A percentile compares a stretch with the other conserved stretches of the same genome.
phyloP scores from a whole-genome alignment of 164 flowering plant genomes.

The Tetracentron sinense region DNA sequence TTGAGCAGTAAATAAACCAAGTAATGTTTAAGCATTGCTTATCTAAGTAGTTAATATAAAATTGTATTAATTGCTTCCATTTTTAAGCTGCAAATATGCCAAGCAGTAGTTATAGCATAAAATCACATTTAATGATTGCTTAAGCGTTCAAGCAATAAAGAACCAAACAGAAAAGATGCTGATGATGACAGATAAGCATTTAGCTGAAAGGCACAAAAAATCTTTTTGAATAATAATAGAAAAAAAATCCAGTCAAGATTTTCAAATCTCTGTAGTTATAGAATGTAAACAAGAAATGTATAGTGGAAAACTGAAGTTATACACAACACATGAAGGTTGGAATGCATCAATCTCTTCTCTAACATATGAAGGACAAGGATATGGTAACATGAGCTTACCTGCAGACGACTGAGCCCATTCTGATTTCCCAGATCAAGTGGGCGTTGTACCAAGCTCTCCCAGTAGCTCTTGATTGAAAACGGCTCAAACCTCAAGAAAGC shows the following conservation, averaged over 20 bases:
- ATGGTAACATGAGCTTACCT: slow-evolving; percentile 40
- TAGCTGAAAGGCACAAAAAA: neutral
- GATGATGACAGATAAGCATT: neutral
- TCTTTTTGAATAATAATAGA: too few relatives aligned
- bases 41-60: too few relatives aligned
- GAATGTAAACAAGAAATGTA: neutral
- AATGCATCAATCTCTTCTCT: neutral
- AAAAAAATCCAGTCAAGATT: neutral
- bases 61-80: neutral
- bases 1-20: too few relatives aligned
- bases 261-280: neutral
- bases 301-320: neutral
- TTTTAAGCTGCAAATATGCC: neutral
- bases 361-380: neutral
- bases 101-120: neutral
- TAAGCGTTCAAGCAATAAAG: neutral
- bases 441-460: slow-evolving; percentile 68
- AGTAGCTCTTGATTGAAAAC: slow-evolving; percentile 69
- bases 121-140: neutral
- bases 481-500: slow-evolving; percentile 83
- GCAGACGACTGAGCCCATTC: slow-evolving; percentile 69
- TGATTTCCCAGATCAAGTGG: slow-evolving; percentile 59
- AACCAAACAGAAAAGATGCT: neutral
- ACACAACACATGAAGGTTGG: neutral
- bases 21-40: too few relatives aligned